Conservation (phyloP, 768 basidiomycete genomes). For the Lepiota subincarnata region DNA sequence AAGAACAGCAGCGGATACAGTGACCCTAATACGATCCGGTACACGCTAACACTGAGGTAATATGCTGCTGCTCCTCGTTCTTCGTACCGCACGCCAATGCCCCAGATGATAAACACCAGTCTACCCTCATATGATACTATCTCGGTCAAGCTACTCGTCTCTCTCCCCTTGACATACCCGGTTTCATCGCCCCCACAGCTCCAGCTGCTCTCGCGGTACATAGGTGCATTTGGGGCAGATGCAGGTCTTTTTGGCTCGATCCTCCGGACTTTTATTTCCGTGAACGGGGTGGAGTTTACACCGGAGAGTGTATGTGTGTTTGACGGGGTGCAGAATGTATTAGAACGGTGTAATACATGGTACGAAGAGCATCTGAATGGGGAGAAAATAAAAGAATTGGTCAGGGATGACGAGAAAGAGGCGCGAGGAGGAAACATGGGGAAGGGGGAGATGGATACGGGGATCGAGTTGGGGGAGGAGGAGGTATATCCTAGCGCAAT, state of each 20-base stretch:
- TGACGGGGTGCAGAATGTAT: conserved; percentile 75
- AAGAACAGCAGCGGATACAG: conserved; percentile 13
- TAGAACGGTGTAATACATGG: conserved; percentile 67
- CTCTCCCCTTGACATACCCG: conserved; percentile 62
- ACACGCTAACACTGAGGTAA: conserved; percentile 64
- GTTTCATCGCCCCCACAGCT: conserved; percentile 68
- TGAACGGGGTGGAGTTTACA: conserved; percentile 72
- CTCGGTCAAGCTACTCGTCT: conserved; percentile 52
- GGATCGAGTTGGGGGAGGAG: background rate
- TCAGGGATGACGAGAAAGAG: conserved; percentile 47
- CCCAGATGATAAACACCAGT: conserved; percentile 28
- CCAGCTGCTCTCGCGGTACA: conserved; percentile 79
- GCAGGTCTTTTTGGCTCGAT: conserved; percentile 71
- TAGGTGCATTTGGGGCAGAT: conserved; percentile 76
- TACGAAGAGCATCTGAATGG: conserved; percentile 60
- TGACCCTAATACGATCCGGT: conserved; percentile 45
- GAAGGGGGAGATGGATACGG: background rate
- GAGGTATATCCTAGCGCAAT: conserved; percentile 19
- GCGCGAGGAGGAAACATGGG: background rate
- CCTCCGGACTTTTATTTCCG: conserved; percentile 77
- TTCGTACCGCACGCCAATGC: background rate
- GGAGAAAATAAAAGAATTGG: conserved; percentile 50
- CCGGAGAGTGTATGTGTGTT: conserved; percentile 77
- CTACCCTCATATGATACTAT: conserved; percentile 51
- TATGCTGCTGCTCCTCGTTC: conserved; percentile 22